Percentiles rank a stretch among this genome's conserved stretches.
Conservation (phyloP, 495 filamentous ascomycete species). For the Tuber aestivum region DNA sequence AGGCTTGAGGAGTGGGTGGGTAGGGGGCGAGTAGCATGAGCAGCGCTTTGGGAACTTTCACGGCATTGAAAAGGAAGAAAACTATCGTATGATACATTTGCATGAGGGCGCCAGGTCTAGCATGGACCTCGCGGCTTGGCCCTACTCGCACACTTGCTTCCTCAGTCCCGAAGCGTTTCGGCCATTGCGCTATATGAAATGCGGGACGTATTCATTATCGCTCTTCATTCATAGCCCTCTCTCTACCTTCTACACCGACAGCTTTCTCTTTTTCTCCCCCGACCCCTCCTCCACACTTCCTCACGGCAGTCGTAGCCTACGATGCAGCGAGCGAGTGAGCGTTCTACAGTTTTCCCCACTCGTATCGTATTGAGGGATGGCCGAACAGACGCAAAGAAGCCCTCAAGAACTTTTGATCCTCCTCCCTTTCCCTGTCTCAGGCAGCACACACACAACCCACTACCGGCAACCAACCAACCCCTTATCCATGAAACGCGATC, state of each 20-base stretch:
- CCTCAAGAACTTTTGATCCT: background rate
- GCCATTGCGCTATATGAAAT: background rate
- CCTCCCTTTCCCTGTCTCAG: background rate
- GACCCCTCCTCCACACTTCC: background rate
- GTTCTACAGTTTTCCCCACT: background rate
- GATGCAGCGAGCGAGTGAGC: background rate
- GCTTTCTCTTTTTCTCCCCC: background rate
- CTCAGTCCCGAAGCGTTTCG: background rate
- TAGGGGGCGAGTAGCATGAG: background rate
- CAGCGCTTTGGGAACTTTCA: background rate
- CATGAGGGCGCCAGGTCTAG: background rate
- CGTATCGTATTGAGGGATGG: background rate
- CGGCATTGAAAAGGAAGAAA: background rate
- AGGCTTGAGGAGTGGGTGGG: background rate
- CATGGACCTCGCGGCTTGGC: background rate
- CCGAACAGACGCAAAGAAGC: background rate
- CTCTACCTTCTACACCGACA: background rate
- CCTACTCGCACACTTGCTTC: background rate
- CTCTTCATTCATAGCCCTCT: background rate
- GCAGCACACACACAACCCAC: background rate
- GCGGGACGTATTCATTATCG: background rate
- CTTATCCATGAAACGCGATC: background rate
- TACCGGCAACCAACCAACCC: background rate
- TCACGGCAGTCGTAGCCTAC: background rate
- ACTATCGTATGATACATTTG: background rate